phyloP scores from a whole-genome alignment of 495 filamentous ascomycete genomes.

The Penicillium angulare region DNA sequence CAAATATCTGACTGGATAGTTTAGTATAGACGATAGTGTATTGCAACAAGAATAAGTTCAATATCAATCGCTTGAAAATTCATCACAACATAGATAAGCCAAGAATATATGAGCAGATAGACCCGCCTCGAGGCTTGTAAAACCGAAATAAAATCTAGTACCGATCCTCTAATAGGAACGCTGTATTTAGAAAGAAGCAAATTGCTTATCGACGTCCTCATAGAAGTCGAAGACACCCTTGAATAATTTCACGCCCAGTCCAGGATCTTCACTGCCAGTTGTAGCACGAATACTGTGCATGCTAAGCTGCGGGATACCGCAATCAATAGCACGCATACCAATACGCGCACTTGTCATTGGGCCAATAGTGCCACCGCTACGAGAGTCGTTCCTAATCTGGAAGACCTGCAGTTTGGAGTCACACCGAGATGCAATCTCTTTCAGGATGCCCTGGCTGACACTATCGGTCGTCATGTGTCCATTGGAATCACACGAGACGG shows the following conservation, averaged over 20 bases:
- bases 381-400: slow-evolving; percentile 88
- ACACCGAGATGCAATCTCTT: slow-evolving; percentile 67
- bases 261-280: slow-evolving; percentile 82
- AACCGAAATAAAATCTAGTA: slow-evolving; percentile 3
- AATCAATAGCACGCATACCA: slow-evolving; percentile 84
- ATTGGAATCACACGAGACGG: slow-evolving; percentile 82
- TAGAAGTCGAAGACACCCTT: slow-evolving; percentile 87
- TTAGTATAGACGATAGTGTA: background rate
- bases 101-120: background rate
- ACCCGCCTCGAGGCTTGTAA: slow-evolving; percentile 5
- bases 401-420: slow-evolving; percentile 78
- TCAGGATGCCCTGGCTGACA: slow-evolving; percentile 72
- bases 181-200: slow-evolving; percentile 49
- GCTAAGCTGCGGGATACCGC: slow-evolving; percentile 85
- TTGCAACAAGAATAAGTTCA: background rate
- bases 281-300: slow-evolving; percentile 96
- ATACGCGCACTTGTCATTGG: slow-evolving; percentile 81
- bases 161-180: background rate
- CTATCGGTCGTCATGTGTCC: slow-evolving; percentile 92
- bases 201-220: slow-evolving; percentile 84
- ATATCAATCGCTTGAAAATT: background rate
- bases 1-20: too few species aligned
- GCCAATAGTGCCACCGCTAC: slow-evolving; percentile 91
- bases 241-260: slow-evolving; percentile 83
- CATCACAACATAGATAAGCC: too few species aligned